Evolutionary conservation across 805 yeast genomes (phyloP), one percentile per base, ranked within the genome.

Genomic region (Zygoascus biomembranicola): DNA sequence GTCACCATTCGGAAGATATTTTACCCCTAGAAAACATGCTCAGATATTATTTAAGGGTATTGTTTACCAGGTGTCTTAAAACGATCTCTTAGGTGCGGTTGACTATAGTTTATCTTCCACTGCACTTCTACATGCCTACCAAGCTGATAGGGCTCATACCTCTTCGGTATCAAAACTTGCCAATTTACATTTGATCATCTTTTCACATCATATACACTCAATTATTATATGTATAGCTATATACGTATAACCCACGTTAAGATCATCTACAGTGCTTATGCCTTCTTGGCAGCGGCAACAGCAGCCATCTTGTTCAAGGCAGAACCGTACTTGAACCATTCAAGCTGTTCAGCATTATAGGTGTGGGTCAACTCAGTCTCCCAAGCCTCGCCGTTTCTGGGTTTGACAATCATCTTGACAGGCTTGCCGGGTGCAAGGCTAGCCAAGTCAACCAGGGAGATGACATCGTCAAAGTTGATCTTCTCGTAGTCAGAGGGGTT

Each of bases 291-390:
- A 50, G 58, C 61, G 61, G 75, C 68, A 59, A 90, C 86, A 61
- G 75, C 68, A 59, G 90, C 86, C 90, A 90, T 88, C 81, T 85
- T 88, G 88, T 94, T 94, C 78, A 94, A 85, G 73, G 99, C 99
- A 65, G 97, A 90, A 79, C 99, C 99, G 67, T 85, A 84, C 82
- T 87, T 90, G 87, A 92, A 92, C 98, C 98, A 92, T 72, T 88
- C 97, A 71, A 92, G 87, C 81, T 92, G 99, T 79, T 92, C 97
- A 60, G 71, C 59, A 81, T 94, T 94, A 82, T 87, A 94, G 61
- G 99, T 94, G 81, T 94, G 99, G 54, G 96, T 81, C 73, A 94
- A 87, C 77, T 81, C 85, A 69, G 92, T 79, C 67, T 84, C 85
- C 97, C 97, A 94, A 59, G 90, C 75, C 54, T 69, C 73, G 68